Conservation (phyloP, 2,329 filamentous ascomycete genomes). For the Scleromitrula shiraiana region DNA sequence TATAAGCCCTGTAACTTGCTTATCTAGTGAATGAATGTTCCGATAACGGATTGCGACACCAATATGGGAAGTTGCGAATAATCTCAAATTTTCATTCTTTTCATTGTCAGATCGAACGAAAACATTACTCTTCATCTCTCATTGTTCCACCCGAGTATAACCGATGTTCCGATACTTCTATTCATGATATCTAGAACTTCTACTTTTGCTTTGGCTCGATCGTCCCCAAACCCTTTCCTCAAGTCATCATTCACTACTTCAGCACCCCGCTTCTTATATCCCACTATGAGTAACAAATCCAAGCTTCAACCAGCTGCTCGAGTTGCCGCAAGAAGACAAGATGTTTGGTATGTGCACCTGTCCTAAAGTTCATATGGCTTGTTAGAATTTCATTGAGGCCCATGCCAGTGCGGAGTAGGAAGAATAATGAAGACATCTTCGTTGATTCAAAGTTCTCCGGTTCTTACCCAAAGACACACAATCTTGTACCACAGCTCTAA, state of each 20-base stretch:
- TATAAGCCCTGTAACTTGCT: too few relatives aligned
- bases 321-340: slow-evolving; percentile 46
- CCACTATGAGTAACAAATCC: slow-evolving; percentile 24
- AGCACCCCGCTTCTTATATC: slow-evolving; percentile 15
- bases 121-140: neutral
- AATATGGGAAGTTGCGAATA: neutral
- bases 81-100: neutral
- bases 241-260: neutral
- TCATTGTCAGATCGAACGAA: neutral
- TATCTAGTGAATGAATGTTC: too few relatives aligned
- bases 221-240: neutral
- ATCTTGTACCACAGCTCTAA: neutral
- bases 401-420: too few relatives aligned
- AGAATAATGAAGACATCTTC: too few relatives aligned
- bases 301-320: slow-evolving; percentile 43
- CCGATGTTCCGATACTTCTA: neutral
- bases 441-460: neutral
- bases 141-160: neutral
- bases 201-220: slow-evolving; percentile 6
- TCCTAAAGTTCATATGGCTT: too few relatives aligned
- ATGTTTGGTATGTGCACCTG: slow-evolving; percentile 44
- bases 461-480: too few relatives aligned
- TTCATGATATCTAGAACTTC: slow-evolving; percentile 14
- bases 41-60: slow-evolving; percentile 2
- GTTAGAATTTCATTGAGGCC: too few relatives aligned